Evolutionary conservation across 2,329 filamentous ascomycete genomes (phyloP).

Genomic region (Penicillium sp.): DNA sequence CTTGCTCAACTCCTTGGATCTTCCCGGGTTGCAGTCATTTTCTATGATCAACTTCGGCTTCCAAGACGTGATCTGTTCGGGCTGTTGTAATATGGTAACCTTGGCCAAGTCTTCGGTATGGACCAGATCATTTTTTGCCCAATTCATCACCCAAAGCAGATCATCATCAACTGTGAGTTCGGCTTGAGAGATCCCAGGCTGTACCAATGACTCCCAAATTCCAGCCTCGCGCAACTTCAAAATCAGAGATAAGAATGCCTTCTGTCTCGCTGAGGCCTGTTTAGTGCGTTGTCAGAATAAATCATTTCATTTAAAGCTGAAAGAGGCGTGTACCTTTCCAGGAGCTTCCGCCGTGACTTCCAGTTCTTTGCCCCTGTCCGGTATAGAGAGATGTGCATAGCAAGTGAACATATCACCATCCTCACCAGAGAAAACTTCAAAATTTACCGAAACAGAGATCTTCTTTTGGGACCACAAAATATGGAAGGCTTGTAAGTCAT

Average conservation of each 20-base stretch:
- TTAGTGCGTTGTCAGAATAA: neutral
- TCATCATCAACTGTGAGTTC: constrained; percentile 3
- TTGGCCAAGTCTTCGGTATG: neutral
- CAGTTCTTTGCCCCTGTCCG: no score
- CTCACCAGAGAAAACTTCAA: no score
- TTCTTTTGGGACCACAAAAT: no score
- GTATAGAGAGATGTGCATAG: no score
- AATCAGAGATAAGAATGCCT: neutral
- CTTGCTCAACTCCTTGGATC: neutral
- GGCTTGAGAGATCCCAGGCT: no score
- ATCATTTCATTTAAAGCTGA: neutral
- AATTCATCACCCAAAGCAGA: constrained; percentile 6
- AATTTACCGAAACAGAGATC: no score
- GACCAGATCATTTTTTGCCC: constrained; percentile 1
- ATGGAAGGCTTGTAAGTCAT: no score
- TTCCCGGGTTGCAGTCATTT: neutral
- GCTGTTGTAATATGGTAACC: neutral
- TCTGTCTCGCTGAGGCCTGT: neutral
- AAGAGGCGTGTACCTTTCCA: neutral
- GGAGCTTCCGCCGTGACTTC: no score
- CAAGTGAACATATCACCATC: no score
- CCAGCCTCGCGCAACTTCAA: neutral
- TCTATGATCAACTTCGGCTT: neutral
- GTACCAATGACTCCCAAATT: neutral
- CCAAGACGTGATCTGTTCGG: neutral